Base-by-base conservation (phyloP, 2,329 filamentous ascomycete species). In the Fusarium torulosum region DNA sequence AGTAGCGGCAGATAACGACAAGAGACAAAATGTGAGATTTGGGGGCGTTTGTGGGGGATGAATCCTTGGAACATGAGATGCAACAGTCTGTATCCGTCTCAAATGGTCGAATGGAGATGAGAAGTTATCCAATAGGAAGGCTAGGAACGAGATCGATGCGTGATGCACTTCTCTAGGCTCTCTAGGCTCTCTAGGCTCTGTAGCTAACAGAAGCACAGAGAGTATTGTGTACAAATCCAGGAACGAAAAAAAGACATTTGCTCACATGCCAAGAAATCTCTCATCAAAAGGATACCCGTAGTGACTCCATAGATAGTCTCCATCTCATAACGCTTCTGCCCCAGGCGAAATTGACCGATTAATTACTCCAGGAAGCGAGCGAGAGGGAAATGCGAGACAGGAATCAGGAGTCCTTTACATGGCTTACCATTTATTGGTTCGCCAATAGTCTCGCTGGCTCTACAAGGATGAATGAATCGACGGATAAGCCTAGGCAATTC, bases 331-430 rank as follows among this genome's bases (percentile, higher is more conserved):
- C 52, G 51, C 58, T 59, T 55, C 45, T 61, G 42, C n/a, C 27
- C 41, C 37, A 56, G 44, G 45, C 47, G 47, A 49, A 53, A 51
- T 52, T 59, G 53, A 27, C 47, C 53, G 47, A 60, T 55, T 54
- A 49, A 67, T 67, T 67, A 50, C 57, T 50, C 20, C 51, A 62
- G 46, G 49, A 70, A 53, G 42, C 62, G 45, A 67, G 49, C 60
- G 54, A 54, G 37, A 43, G 19, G n/a, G 52, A 67, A 41, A 64
- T 70, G 63, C 53, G 23, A 37, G 15, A n/a, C 13, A 10, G 33
- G 8, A 17, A 37, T 37, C 8, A 37, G 17, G 35, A 37, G 35
- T 37, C 61, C 38, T 50, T 53, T 21, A 33, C 46, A 42, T 44
- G 53, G 37, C 20, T 45, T 29, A 25, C 17, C 40, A 45, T n/a